These are phyloP conservation scores for Thoreauomyces humboldtii DNA, from an alignment of 192 early-diverging fungal species.

Conservation along the genomic window DNA sequence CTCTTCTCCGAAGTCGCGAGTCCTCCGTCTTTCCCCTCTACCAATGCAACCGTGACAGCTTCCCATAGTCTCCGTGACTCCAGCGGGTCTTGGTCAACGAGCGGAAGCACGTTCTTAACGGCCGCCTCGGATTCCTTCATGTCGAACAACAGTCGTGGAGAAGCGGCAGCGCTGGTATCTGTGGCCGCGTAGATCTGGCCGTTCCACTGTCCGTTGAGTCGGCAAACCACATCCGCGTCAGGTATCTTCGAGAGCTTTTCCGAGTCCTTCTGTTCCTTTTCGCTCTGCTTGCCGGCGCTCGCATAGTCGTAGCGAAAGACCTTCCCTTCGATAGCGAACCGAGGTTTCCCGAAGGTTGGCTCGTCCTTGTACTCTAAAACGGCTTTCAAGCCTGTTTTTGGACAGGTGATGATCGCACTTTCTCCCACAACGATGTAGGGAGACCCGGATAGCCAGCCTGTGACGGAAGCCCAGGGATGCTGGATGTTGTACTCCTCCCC, in stretches of 20 bases:
- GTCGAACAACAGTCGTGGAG: conserved; percentile 53
- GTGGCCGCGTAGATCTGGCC: conserved; percentile 47
- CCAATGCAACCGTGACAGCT: conserved; percentile 57
- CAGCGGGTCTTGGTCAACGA: conserved; percentile 58
- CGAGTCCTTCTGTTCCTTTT: conserved; percentile 44
- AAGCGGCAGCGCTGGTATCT: background rate
- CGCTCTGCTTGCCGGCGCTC: conserved; percentile 36
- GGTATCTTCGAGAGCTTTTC: conserved; percentile 46
- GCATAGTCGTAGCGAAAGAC: conserved; percentile 61
- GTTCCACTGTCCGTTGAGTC: conserved; percentile 66
- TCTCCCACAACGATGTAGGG: conserved; percentile 65
- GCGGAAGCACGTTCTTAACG: conserved; percentile 52
- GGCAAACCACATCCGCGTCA: conserved; percentile 50
- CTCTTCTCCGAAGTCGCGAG: conserved; percentile 67
- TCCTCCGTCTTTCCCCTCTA: conserved; percentile 51
- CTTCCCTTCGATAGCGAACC: conserved; percentile 66
- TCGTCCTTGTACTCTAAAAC: conserved; percentile 74
- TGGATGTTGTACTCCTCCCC: conserved; percentile 66
- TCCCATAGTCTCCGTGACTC: conserved; percentile 67
- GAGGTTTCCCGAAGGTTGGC: conserved; percentile 65
- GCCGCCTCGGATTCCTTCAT: conserved; percentile 45
- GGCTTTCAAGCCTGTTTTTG: conserved; percentile 57
- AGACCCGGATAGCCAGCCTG: conserved; percentile 64
- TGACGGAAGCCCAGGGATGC: conserved; percentile 65
- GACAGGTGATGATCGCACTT: conserved; percentile 59